These are phyloP conservation scores for Drosera capensis DNA, from an alignment of 148 eudicot genomes.

Conservation along the genomic window DNA sequence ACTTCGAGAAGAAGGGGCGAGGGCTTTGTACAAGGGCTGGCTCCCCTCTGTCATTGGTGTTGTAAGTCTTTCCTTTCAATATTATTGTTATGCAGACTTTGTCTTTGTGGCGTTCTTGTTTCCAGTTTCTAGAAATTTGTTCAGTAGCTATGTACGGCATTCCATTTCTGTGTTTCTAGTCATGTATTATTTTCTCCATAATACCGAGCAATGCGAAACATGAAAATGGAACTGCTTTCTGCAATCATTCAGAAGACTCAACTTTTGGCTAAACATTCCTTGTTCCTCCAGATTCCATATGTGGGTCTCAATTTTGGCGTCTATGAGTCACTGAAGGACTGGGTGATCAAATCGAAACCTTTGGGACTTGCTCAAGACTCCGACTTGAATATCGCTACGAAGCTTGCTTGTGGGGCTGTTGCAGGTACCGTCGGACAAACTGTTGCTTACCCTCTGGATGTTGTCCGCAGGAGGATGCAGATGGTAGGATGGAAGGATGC, in stretches of 20 bases:
- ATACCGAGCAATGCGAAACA: no score
- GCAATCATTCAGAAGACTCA: neutral
- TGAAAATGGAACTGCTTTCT: no score
- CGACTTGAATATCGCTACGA: conserved; percentile 65
- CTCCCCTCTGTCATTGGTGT: conserved; percentile 98
- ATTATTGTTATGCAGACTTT: neutral
- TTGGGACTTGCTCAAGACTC: conserved; percentile 52
- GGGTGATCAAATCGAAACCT: conserved; percentile 48
- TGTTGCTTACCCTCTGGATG: conserved; percentile 94
- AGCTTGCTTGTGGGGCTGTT: conserved; percentile 89
- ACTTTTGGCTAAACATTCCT: neutral
- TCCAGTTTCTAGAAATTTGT: no score
- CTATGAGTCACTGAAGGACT: conserved; percentile 81
- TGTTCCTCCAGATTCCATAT: conserved; percentile 54
- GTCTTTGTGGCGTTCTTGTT: neutral
- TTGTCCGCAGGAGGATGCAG: conserved; percentile 87
- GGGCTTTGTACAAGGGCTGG: conserved; percentile 87
- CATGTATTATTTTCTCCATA: no score
- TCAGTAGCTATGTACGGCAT: no score
- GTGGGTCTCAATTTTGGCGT: conserved; percentile 96
- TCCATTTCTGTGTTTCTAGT: no score
- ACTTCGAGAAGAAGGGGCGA: conserved; percentile 64
- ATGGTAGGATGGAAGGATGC: conserved; percentile 94
- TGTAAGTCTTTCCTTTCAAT: conserved; percentile 37
- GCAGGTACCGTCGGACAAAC: conserved; percentile 94